These are phyloP conservation scores for Trypanosomatidae sp. DNA, from an alignment of 208 protist species.

Conservation along the genomic window DNA sequence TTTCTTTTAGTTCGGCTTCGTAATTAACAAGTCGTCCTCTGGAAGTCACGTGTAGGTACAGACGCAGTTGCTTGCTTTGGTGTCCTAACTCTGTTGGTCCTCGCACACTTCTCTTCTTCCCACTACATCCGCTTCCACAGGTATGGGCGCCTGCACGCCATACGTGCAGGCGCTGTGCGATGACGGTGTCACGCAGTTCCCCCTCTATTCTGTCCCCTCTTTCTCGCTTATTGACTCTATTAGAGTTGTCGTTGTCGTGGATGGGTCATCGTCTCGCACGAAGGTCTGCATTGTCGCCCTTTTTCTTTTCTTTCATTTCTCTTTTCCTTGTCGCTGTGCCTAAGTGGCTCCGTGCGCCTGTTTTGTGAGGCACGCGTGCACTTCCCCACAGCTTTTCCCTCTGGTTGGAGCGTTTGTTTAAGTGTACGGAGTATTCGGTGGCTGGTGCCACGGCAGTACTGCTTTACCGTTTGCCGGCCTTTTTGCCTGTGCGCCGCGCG, in stretches of 20 bases:
- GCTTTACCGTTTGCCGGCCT: background rate
- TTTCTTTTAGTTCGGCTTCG: background rate
- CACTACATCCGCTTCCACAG: background rate
- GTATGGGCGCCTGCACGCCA: background rate
- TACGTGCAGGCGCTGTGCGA: background rate
- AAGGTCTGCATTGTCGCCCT: background rate
- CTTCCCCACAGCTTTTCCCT: background rate
- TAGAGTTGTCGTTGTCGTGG: background rate
- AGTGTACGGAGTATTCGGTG: background rate
- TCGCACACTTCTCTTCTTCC: background rate
- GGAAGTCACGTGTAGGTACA: background rate
- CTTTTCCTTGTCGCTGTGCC: conserved; percentile 7
- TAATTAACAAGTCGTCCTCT: background rate
- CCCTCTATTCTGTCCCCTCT: background rate
- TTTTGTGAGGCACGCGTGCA: background rate
- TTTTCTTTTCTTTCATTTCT: background rate
- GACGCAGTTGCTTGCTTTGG: background rate
- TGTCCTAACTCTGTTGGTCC: background rate
- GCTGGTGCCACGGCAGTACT: background rate
- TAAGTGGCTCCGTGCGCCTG: background rate
- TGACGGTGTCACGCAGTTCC: background rate
- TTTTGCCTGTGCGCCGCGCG: background rate
- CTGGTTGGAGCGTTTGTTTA: background rate
- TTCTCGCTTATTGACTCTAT: background rate
- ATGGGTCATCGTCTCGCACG: background rate